phyloP scores from a whole-genome alignment of 2,329 filamentous ascomycete genomes.

The Aspergillus chevalieri region DNA sequence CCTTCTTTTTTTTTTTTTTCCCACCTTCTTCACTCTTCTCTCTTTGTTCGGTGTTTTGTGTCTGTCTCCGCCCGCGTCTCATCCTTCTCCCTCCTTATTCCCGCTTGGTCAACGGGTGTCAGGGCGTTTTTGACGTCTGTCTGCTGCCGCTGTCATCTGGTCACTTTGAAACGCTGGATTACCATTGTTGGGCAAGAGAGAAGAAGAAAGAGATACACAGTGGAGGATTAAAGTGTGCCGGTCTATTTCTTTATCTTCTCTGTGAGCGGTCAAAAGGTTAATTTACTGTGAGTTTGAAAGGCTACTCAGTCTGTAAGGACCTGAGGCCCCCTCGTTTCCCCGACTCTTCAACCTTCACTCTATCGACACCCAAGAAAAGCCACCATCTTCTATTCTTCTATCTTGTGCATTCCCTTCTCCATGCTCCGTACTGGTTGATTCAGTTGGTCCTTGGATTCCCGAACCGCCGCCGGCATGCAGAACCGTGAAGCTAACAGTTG shows the following conservation, averaged over 20 bases:
- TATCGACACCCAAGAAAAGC: too few species aligned
- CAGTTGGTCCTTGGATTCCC: neutral
- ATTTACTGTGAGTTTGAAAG: too few species aligned
- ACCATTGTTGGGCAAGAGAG: neutral
- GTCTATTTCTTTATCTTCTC: neutral
- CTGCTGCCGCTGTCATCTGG: neutral
- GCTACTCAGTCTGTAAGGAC: too few species aligned
- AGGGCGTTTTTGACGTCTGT: neutral
- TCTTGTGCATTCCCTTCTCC: neutral
- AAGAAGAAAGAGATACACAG: too few species aligned
- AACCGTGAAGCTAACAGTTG: neutral
- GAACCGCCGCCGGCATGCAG: neutral
- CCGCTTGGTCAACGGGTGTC: neutral
- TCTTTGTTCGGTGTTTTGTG: neutral
- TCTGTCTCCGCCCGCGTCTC: too few species aligned
- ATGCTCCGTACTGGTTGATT: neutral
- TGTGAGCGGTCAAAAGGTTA: neutral
- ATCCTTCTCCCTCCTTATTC: neutral
- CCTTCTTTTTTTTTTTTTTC: conserved; percentile 1
- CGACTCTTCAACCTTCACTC: too few species aligned
- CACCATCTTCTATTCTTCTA: neutral
- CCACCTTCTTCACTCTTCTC: neutral
- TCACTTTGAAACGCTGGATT: neutral
- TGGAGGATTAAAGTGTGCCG: too few species aligned
- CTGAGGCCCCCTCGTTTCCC: too few species aligned